These are phyloP conservation scores for Boletus sp. DNA, from an alignment of 768 basidiomycete genomes.

Conservation along the genomic window DNA sequence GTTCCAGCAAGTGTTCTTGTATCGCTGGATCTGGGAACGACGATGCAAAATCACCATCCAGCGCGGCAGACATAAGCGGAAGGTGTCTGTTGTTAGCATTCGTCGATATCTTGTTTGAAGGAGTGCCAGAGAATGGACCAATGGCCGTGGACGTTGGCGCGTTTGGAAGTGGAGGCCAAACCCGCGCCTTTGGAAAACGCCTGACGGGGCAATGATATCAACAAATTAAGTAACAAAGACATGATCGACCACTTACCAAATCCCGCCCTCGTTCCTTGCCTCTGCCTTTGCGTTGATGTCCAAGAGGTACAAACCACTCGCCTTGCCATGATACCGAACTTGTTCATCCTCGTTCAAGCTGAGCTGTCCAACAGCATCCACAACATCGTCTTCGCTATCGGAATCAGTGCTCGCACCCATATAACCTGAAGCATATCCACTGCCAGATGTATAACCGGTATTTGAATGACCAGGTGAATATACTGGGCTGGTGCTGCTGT, in stretches of 20 bases:
- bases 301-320: conserved; percentile 74
- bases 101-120: conserved; percentile 6
- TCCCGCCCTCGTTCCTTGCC: conserved; percentile 68
- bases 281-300: conserved; percentile 59
- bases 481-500: conserved; percentile 17
- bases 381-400: conserved; percentile 44
- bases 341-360: conserved; percentile 85
- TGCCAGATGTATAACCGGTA: conserved; percentile 11
- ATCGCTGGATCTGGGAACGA: conserved; percentile 53
- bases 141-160: conserved; percentile 15
- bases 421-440: conserved; percentile 24
- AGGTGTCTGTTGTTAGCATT: conserved; percentile 5
- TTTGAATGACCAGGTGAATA: conserved; percentile 15
- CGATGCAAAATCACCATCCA: conserved; percentile 37
- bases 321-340: conserved; percentile 84
- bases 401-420: conserved; percentile 33
- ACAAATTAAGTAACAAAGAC: conserved; percentile 7
- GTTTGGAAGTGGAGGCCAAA: conserved; percentile 68
- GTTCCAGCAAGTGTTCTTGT: conserved; percentile 67
- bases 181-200: conserved; percentile 85
- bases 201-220: conserved; percentile 33
- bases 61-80: conserved; percentile 23
- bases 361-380: conserved; percentile 79
- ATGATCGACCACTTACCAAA: conserved; percentile 50
- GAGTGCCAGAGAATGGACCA: not conserved